A percentile compares a stretch with the other conserved stretches of the same genome.
Evolutionary conservation across 176 grass and related monocot genomes (phyloP).

Genomic region (Phoenix roebelenii): DNA sequence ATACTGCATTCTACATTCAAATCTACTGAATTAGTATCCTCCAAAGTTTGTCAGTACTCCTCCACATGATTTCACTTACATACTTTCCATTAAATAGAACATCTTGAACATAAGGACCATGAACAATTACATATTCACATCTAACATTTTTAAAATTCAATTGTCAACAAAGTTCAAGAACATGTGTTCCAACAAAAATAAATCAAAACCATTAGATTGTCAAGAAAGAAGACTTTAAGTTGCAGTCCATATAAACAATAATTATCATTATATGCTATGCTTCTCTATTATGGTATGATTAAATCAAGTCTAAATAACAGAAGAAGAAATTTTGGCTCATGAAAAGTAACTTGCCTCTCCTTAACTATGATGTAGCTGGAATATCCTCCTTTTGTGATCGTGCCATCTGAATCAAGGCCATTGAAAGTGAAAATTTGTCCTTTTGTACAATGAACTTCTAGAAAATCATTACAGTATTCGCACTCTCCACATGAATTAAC

Average conservation of each 20-base stretch:
- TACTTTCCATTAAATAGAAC: too few species aligned
- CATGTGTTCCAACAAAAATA: too few species aligned
- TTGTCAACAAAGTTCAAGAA: too few species aligned
- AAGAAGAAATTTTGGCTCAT: neutral
- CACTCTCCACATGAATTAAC: slow-evolving; percentile 60
- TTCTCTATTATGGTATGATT: neutral
- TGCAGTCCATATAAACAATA: slow-evolving; percentile 1
- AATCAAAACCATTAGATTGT: too few species aligned
- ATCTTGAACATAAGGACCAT: too few species aligned
- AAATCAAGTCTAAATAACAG: neutral
- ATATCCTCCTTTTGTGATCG: slow-evolving; percentile 71
- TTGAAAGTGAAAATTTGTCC: slow-evolving; percentile 36
- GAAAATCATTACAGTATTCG: slow-evolving; percentile 41
- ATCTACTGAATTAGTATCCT: too few species aligned
- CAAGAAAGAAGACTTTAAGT: too few species aligned
- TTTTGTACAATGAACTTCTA: slow-evolving; percentile 48
- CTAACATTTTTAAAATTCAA: too few species aligned
- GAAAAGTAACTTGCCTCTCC: slow-evolving; percentile 38
- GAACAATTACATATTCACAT: too few species aligned
- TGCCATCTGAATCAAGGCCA: slow-evolving; percentile 48
- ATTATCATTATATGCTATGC: neutral
- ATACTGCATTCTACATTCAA: too few species aligned
- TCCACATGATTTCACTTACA: too few species aligned
- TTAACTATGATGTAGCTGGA: slow-evolving; percentile 65
- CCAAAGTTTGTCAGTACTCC: too few species aligned